Evolutionary conservation across 2,329 filamentous ascomycete species (phyloP).

Genomic region (Cladosporium oxysporum): DNA sequence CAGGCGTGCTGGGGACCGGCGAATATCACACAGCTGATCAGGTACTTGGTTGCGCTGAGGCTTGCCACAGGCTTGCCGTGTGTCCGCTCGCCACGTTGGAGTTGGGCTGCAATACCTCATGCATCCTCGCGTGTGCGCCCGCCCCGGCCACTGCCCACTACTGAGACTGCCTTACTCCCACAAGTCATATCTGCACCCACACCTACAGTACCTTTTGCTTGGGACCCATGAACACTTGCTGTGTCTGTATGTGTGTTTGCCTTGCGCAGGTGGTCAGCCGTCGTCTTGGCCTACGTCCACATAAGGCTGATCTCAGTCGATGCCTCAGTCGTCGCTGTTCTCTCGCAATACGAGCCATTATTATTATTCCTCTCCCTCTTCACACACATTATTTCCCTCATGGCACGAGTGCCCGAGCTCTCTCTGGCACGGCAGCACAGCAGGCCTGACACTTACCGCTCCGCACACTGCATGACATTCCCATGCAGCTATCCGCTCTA

Average conservation of each 20-base stretch:
- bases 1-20: background rate
- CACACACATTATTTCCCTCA: background rate
- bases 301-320: background rate
- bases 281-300: background rate
- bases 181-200: slow-evolving; percentile 9
- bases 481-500: slow-evolving; percentile 3
- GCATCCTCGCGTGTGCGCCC: slow-evolving; percentile 6
- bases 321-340: slow-evolving; percentile 1
- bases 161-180: background rate
- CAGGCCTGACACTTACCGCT: slow-evolving; percentile 11
- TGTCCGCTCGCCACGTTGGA: slow-evolving; percentile 14
- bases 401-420: background rate
- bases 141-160: background rate
- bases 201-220: slow-evolving; percentile 9
- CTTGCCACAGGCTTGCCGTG: slow-evolving; percentile 6
- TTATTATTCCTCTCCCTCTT: background rate
- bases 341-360: background rate
- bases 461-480: slow-evolving; percentile 8
- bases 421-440: background rate
- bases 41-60: slow-evolving; percentile 5
- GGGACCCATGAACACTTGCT: background rate
- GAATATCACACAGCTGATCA: slow-evolving; percentile 12
- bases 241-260: background rate
- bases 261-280: slow-evolving; percentile 1
- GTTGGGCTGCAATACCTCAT: slow-evolving; percentile 12